Percentiles rank a stretch among this genome's conserved stretches.
phyloP scores from a whole-genome alignment of 371 early-diverging fungal genomes.

The Blakeslea trispora region DNA sequence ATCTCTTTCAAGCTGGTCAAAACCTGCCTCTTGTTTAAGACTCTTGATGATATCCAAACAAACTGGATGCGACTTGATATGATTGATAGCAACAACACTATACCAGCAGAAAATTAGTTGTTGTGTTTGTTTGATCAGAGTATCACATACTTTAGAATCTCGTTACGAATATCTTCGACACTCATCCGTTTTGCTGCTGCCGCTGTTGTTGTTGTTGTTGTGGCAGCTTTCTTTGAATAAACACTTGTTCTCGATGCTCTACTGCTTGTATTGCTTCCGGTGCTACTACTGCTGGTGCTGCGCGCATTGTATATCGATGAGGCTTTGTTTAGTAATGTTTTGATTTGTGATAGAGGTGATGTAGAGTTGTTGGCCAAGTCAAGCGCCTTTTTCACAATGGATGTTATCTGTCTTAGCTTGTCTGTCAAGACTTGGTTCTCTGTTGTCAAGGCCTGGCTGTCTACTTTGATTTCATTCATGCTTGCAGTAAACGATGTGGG shows the following conservation, averaged over 20 bases:
- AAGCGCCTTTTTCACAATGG: slow-evolving; percentile 16
- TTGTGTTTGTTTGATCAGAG: neutral
- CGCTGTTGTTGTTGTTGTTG: slow-evolving; percentile 4
- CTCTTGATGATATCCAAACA: slow-evolving; percentile 18
- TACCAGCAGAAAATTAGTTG: no score
- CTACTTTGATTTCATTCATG: neutral
- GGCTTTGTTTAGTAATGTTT: slow-evolving; percentile 13
- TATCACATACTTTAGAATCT: slow-evolving; percentile 9
- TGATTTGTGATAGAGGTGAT: slow-evolving; percentile 12
- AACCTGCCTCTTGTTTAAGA: slow-evolving; percentile 18
- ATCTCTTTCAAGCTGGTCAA: no score
- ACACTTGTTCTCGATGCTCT: neutral
- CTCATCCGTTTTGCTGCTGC: slow-evolving; percentile 3
- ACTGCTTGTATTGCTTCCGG: slow-evolving; percentile 2
- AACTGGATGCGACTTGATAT: slow-evolving; percentile 13
- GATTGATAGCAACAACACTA: slow-evolving; percentile 16
- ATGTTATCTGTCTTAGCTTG: slow-evolving; percentile 19
- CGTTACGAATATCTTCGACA: slow-evolving; percentile 7
- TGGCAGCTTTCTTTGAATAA: neutral
- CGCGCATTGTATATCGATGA: slow-evolving; percentile 5
- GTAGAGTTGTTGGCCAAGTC: slow-evolving; percentile 7
- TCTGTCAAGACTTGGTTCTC: slow-evolving; percentile 13
- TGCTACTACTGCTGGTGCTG: slow-evolving; percentile 3
- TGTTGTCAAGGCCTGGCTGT: neutral
- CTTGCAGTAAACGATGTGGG: slow-evolving; percentile 4